Percentiles rank a stretch among this genome's conserved stretches.
Evolutionary conservation across 371 early-diverging fungal genomes (phyloP).

Genomic region (Parasitella parasitica): DNA sequence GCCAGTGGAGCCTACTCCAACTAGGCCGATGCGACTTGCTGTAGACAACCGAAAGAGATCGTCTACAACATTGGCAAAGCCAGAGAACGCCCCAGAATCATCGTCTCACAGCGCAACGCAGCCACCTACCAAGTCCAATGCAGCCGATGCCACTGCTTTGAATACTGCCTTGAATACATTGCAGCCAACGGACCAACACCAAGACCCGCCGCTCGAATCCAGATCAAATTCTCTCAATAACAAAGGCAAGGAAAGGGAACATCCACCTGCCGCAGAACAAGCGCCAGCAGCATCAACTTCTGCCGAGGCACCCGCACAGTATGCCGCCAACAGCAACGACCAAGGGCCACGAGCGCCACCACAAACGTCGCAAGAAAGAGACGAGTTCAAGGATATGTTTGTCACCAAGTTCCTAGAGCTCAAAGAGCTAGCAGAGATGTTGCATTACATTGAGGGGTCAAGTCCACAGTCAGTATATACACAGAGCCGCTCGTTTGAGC

Average conservation of each 20-base stretch:
- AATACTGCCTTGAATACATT: not conserved
- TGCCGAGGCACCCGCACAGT: not conserved
- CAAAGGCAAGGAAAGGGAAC: not conserved
- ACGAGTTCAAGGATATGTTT: constrained; percentile 16
- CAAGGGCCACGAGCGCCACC: not conserved
- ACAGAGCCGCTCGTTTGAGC: not conserved
- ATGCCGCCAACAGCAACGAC: not conserved
- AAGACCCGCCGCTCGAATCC: not conserved
- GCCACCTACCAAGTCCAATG: not conserved
- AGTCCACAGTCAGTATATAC: not conserved
- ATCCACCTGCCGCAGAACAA: not conserved
- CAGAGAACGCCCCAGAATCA: not conserved
- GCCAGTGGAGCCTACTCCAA: constrained; percentile 20
- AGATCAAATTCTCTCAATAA: not conserved
- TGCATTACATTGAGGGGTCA: not conserved
- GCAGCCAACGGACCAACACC: not conserved
- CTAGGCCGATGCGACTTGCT: not conserved
- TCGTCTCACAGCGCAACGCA: not conserved
- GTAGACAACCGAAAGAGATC: not conserved
- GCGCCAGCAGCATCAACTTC: not conserved
- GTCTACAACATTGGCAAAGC: not conserved
- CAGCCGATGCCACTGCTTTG: not conserved
- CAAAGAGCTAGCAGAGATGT: constrained; percentile 21
- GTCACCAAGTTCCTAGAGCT: constrained; percentile 5
- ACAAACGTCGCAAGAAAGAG: not conserved